Conservation (phyloP, 164 flowering plant genomes). For the Vitis riparia region DNA sequence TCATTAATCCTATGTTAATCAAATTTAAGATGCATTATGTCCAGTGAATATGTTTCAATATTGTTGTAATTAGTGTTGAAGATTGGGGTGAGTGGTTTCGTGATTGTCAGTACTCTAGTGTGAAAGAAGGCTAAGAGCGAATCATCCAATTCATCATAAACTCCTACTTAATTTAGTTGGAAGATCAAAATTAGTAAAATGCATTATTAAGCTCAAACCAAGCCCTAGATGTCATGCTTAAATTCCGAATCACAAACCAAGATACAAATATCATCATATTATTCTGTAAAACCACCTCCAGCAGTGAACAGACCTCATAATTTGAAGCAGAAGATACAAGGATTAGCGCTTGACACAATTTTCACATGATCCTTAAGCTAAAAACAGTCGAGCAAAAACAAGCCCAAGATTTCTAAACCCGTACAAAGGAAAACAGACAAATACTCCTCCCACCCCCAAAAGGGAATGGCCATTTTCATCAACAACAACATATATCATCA, state of each 20-base stretch:
- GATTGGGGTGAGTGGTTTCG: neutral
- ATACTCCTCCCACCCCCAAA: slow-evolving; percentile 3
- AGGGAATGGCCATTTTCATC: neutral
- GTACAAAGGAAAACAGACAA: slow-evolving; percentile 1
- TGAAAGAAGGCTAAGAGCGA: neutral
- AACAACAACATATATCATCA: too few species aligned
- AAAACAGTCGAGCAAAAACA: neutral
- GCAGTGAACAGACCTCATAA: neutral
- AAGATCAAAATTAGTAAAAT: neutral
- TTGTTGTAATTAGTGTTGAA: neutral
- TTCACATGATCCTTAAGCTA: neutral
- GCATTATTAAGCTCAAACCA: neutral
- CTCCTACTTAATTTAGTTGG: neutral
- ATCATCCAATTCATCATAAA: slow-evolving; percentile 5
- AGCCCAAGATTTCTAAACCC: neutral
- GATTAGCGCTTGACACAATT: neutral
- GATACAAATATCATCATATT: slow-evolving; percentile 1
- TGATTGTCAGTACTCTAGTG: neutral
- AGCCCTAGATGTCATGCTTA: too few species aligned
- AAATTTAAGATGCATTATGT: neutral
- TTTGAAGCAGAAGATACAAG: neutral
- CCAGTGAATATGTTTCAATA: neutral
- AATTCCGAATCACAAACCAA: neutral
- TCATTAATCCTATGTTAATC: neutral
- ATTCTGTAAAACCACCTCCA: neutral